Percentiles rank a stretch among this genome's conserved stretches.
These are phyloP conservation scores for Pichia sp. DNA, from an alignment of 1,139 yeast genomes.

Conservation along the genomic window DNA sequence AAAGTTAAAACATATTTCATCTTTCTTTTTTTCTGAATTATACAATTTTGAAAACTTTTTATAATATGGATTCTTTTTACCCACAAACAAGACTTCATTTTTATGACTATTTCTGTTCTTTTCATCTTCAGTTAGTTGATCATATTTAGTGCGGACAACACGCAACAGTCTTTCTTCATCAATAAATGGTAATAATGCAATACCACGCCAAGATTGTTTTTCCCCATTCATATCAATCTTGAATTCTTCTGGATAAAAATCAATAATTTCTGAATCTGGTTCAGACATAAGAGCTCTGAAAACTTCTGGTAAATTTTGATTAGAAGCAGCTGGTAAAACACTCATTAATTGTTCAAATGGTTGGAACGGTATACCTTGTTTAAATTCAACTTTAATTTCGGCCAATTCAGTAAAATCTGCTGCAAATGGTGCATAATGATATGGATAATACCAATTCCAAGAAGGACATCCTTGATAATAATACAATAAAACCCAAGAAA, in stretches of 20 bases:
- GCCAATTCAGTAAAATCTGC: constrained; percentile 64
- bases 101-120: constrained; percentile 61
- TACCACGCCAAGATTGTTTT: constrained; percentile 93
- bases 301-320: constrained; percentile 81
- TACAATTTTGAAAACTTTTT: constrained; percentile 36
- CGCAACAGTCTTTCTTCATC: constrained; percentile 69
- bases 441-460: constrained; percentile 98
- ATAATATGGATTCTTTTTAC: constrained; percentile 49
- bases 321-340: constrained; percentile 93
- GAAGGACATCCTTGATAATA: constrained; percentile 98
- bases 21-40: constrained; percentile 10
- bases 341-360: constrained; percentile 98
- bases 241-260: constrained; percentile 86
- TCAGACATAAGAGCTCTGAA: constrained; percentile 81
- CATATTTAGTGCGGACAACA: constrained; percentile 63
- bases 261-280: constrained; percentile 76
- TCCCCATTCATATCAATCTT: constrained; percentile 94
- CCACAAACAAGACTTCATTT: constrained; percentile 54
- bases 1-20: constrained; percentile 38
- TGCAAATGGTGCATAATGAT: constrained; percentile 97
- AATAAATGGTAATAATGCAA: constrained; percentile 83
- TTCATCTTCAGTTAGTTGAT: constrained; percentile 62
- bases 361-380: constrained; percentile 71
- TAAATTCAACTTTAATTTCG: constrained; percentile 56
- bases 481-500: constrained; percentile 88